Evolutionary conservation across 805 yeast genomes (phyloP).

Genomic region (Saccharomycopsis schoenii): DNA sequence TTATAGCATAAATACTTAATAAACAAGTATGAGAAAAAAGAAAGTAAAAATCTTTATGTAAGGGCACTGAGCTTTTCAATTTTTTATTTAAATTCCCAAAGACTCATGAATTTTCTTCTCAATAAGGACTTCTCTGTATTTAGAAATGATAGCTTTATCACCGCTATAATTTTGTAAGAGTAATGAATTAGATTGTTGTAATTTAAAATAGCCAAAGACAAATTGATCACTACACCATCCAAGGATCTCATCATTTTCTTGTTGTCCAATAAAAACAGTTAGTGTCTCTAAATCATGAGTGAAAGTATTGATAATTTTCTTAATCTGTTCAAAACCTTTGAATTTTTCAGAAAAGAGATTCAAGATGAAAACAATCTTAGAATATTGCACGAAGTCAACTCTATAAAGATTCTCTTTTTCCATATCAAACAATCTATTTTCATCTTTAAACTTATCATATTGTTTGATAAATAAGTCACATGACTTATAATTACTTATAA

Average conservation of each 20-base stretch:
- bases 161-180: background rate
- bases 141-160: background rate
- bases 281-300: background rate
- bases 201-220: slow-evolving; percentile 4
- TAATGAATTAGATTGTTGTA: background rate
- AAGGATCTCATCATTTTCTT: slow-evolving; percentile 11
- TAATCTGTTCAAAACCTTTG: background rate
- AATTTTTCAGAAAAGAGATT: background rate
- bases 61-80: background rate
- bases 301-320: background rate
- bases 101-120: background rate
- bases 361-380: background rate
- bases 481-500: background rate
- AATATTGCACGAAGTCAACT: slow-evolving; percentile 10
- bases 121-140: background rate
- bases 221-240: slow-evolving; percentile 14
- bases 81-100: background rate
- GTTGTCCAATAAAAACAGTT: background rate
- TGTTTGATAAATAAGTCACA: background rate
- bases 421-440: slow-evolving; percentile 42
- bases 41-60: background rate
- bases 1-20: background rate
- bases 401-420: slow-evolving; percentile 64
- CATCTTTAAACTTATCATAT: background rate
- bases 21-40: background rate